Percentiles rank a stretch among this genome's conserved stretches.
These are phyloP conservation scores for Cymbidium sinense DNA, from an alignment of 106 monocot species.

Conservation along the genomic window DNA sequence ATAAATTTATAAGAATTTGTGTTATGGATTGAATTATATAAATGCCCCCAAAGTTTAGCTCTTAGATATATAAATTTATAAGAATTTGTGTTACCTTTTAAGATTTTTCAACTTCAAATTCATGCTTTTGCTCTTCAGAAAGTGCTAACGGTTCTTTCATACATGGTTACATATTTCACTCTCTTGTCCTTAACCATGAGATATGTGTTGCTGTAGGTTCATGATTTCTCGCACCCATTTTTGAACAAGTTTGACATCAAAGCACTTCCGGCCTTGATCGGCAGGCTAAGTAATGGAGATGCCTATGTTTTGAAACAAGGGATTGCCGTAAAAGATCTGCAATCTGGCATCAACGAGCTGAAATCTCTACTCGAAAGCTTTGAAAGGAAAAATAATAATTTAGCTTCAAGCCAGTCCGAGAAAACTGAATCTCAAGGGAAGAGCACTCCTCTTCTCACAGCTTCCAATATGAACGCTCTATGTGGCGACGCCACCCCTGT, in stretches of 20 bases:
- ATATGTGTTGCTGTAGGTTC: constrained; percentile 65
- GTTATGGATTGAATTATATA: too few species aligned
- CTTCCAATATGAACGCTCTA: constrained; percentile 44
- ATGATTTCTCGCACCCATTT: constrained; percentile 49
- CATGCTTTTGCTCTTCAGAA: too few species aligned
- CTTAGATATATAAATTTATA: too few species aligned
- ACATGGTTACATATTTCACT: too few species aligned
- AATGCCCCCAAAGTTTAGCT: too few species aligned
- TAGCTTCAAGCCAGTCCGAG: constrained; percentile 37
- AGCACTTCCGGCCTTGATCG: constrained; percentile 68
- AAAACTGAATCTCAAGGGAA: constrained; percentile 20
- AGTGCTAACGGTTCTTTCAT: too few species aligned
- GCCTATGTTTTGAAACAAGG: constrained; percentile 47
- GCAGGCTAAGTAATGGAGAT: constrained; percentile 57
- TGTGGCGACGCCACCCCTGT: constrained; percentile 60
- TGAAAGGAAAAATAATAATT: constrained; percentile 72
- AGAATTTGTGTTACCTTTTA: too few species aligned
- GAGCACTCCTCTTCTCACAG: constrained; percentile 40
- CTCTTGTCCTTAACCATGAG: too few species aligned
- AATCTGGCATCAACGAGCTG: constrained; percentile 64
- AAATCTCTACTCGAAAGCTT: constrained; percentile 61
- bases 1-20: too few species aligned
- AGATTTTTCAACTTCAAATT: too few species aligned
- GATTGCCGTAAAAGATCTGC: constrained; percentile 72
- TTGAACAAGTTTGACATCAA: constrained; percentile 63